Evolutionary conservation across 2,329 filamentous ascomycete species (phyloP), one percentile per base, ranked within the genome.

Genomic region (Fusarium fracticaudum): DNA sequence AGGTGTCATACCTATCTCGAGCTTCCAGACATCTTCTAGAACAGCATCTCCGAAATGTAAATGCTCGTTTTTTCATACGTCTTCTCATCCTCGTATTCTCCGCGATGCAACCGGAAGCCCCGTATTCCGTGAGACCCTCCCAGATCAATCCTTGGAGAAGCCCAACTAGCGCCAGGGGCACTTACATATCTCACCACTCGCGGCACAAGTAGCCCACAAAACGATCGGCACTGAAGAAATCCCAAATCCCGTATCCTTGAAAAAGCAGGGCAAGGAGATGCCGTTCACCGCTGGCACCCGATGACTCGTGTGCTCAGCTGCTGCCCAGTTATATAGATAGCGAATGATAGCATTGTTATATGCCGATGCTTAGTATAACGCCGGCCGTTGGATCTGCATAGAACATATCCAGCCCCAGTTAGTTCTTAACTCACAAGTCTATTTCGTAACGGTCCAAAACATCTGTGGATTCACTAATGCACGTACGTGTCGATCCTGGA

Each of bases 201-300:
- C 20, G 33, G 64, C 26, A 45, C 43, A 13, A 38, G 0, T 6
- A 67, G 50, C 41, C 41, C 41, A 53, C 58, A 51, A 64, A 64
- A 64, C 8, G 38, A 60, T 62, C 38, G 12, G 44, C 70, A n/a
- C 5, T 33, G 64, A 69, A 68, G 66, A 62, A 68, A 26, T 35
- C 38, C 8, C 37, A 41, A 44, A 43, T 43, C 38, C 55, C 31
- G 22, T 66, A 51, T 51, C 64, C 57, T 45, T 63, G 48, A 31
- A 38, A n/a, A 38, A 14, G 8, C 5, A 24, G 40, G 29, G 12
- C 31, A 60, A 20, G 43, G 24, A 33, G 41, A 35, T 50, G 26
- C 22, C 29, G 33, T 40, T 44, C 43, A 69, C 38, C 50, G 38
- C n/a, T 51, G 50, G 15, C 64, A 44, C 10, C 50, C 14, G 47